Percentiles rank a stretch among this genome's conserved stretches.
These are phyloP conservation scores for Phytopythium cucurbitacearum DNA, from an alignment of 352 stramenopile genomes.

Conservation along the genomic window DNA sequence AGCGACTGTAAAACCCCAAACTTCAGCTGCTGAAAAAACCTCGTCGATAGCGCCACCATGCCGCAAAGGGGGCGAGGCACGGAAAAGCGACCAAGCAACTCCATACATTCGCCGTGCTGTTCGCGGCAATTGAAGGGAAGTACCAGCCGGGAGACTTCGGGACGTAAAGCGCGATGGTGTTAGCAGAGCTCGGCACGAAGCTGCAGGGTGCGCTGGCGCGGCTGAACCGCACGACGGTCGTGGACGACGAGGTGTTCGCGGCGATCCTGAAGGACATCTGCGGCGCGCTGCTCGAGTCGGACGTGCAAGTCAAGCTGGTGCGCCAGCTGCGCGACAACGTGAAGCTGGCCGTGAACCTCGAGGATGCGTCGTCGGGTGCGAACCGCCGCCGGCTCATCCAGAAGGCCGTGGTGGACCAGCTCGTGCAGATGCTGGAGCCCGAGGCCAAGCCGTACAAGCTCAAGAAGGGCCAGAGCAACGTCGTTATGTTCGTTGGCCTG, in stretches of 20 bases:
- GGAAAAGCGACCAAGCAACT: no score
- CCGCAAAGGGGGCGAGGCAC: no score
- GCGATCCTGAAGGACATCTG: conserved; percentile 90
- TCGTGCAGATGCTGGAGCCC: conserved; percentile 87
- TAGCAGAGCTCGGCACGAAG: conserved; percentile 86
- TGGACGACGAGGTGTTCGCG: conserved; percentile 90
- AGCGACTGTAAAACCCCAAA: no score
- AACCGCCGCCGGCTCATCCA: conserved; percentile 90
- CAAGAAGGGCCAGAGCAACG: conserved; percentile 89
- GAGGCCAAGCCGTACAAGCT: conserved; percentile 87
- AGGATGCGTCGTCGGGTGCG: conserved; percentile 65
- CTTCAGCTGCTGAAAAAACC: no score
- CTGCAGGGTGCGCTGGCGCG: conserved; percentile 84
- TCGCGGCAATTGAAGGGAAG: no score
- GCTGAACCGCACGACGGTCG: conserved; percentile 83
- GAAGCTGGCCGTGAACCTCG: conserved; percentile 82
- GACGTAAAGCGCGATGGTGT: conserved; percentile 58
- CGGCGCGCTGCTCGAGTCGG: conserved; percentile 84
- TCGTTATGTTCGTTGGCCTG: conserved; percentile 92
- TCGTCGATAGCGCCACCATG: no score
- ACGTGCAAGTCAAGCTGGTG: conserved; percentile 89
- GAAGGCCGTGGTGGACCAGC: conserved; percentile 88
- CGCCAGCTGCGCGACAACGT: conserved; percentile 87
- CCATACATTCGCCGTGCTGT: no score
- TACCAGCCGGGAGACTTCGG: no score